Evolutionary conservation across 208 protist genomes (phyloP), one percentile per base, ranked within the genome.

Genomic region (Tritrichomonas musculus): DNA sequence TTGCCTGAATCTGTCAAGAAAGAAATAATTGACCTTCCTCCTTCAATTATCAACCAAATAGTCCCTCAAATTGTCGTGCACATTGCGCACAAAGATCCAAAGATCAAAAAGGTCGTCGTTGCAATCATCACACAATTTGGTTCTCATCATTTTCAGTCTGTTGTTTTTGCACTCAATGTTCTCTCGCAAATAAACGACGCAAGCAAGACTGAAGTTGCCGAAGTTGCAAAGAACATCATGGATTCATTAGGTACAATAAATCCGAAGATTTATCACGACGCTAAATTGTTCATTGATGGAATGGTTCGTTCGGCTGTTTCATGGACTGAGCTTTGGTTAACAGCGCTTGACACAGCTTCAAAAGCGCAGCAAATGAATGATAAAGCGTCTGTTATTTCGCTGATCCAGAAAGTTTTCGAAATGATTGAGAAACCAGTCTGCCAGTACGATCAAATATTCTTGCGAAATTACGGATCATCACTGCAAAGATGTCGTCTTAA

Each of bases 51-150:
- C 4, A 13, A 60, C 5, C 30, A 53, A 36, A 88, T 88, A 41
- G n/a, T 88, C 22, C 77, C 77, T 49, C 77, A 88, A 57, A 88
- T 88, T 57, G 77, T 88, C 39, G 77, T 88, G 0, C 77, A 88
- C n/a, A 88, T 88, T 20, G 77, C 77, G 4, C 77, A 88, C n/a
- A 57, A 88, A 57, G 77, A 57, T 60, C 14, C 44, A 57, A 39
- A 60, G 2, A 47, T 88, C 20, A 25, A 47, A 33, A 1, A 30
- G 0, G 1, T 88, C 0, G 77, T 88, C 11, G 3, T 20, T 14
- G 47, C 53, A 39, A 88, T 88, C n/a, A 88, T 88, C 30, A 33
- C 14, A 13, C 33, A 53, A n/a, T 57, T 88, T 57, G 77, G 41
- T 39, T 41, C 33, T 3, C 27, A 57, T 39, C 77, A 88, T 17